Percentiles rank a stretch among this genome's conserved stretches.
These are phyloP conservation scores for Rhodomyrtus tomentosa DNA, from an alignment of 345 rosid species.

Conservation along the genomic window DNA sequence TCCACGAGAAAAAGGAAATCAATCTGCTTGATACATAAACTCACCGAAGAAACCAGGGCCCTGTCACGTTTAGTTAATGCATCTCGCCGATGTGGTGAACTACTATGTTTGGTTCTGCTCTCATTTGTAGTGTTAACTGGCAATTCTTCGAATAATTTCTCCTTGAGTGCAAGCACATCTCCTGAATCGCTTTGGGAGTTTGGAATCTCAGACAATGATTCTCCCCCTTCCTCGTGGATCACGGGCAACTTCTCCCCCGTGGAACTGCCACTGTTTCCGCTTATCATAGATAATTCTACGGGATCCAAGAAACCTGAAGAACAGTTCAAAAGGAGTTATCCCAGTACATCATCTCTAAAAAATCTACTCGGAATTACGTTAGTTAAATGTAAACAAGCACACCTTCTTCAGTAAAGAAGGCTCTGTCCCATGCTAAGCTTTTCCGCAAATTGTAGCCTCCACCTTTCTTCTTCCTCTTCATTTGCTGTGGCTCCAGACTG, in stretches of 20 bases:
- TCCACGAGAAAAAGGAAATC: background rate
- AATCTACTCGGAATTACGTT: background rate
- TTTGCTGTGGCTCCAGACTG: slow-evolving; percentile 53
- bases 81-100: slow-evolving; percentile 16
- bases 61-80: slow-evolving; percentile 17
- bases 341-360: background rate
- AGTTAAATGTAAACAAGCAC: background rate
- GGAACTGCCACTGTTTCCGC: slow-evolving; percentile 23
- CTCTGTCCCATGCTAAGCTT: slow-evolving; percentile 88
- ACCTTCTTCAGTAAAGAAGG: slow-evolving; percentile 95
- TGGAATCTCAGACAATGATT: slow-evolving; percentile 18
- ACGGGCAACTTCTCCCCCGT: slow-evolving; percentile 34
- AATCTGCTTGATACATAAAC: background rate
- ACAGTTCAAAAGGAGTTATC: background rate
- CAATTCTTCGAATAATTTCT: slow-evolving; percentile 32
- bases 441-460: slow-evolving; percentile 73
- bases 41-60: slow-evolving; percentile 28
- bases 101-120: slow-evolving; percentile 16
- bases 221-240: slow-evolving; percentile 48
- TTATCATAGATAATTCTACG: slow-evolving; percentile 57
- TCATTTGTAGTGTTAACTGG: slow-evolving; percentile 21
- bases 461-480: slow-evolving; percentile 84
- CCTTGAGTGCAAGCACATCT: slow-evolving; percentile 29
- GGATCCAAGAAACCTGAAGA: slow-evolving; percentile 58
- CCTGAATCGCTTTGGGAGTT: slow-evolving; percentile 18